These are phyloP conservation scores for Carex parvula DNA, from an alignment of 176 grass and related monocot genomes.

Conservation along the genomic window DNA sequence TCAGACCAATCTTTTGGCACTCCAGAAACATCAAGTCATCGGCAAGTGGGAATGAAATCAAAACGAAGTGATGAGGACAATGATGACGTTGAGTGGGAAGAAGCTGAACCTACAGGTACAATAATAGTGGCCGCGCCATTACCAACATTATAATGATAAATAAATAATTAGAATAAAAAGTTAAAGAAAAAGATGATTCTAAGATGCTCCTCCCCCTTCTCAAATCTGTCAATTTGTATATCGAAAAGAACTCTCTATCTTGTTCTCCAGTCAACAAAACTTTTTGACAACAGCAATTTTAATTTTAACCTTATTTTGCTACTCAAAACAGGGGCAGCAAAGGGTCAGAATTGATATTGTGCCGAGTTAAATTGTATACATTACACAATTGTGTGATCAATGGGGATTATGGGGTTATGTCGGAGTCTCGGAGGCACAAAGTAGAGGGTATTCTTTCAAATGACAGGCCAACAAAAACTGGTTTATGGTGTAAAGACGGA, in stretches of 20 bases:
- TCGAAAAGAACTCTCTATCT: not conserved
- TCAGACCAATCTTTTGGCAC: constrained; percentile 23
- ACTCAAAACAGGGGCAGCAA: not conserved
- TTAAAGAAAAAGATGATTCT: not conserved
- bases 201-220: not conserved
- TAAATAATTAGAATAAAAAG: not conserved
- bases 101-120: constrained; percentile 51
- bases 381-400: not conserved
- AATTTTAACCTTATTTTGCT: not conserved
- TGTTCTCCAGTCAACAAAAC: not conserved
- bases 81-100: constrained; percentile 75
- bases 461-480: not conserved
- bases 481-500: not conserved
- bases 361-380: not conserved
- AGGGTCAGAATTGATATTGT: not conserved
- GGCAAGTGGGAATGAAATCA: constrained; percentile 71
- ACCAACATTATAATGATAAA: no score
- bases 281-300: not conserved
- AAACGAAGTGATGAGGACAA: constrained; percentile 62
- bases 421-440: not conserved
- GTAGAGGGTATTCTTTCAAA: not conserved
- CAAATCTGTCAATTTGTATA: constrained; percentile 7
- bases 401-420: not conserved
- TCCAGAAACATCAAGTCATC: constrained; percentile 39
- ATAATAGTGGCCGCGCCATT: not conserved